These are phyloP conservation scores for Boletus hoseneyae DNA, from an alignment of 1,284 basidiomycete genomes.

Conservation along the genomic window DNA sequence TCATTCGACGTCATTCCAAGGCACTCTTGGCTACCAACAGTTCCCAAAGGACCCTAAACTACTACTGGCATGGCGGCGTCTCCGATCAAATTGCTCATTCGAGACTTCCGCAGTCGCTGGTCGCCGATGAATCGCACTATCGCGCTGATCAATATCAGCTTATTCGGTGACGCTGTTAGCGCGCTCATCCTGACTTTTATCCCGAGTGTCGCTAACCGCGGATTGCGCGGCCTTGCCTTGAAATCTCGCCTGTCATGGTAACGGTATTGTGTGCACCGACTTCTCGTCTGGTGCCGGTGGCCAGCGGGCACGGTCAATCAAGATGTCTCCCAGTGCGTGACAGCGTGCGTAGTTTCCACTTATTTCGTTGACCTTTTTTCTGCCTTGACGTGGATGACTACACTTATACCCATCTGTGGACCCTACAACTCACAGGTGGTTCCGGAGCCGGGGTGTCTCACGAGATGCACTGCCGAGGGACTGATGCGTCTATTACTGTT, in stretches of 20 bases:
- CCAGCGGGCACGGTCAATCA: not conserved
- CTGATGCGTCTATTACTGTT: constrained; percentile 70
- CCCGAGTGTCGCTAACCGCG: constrained; percentile 71
- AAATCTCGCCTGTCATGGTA: constrained; percentile 51
- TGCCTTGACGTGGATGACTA: constrained; percentile 66
- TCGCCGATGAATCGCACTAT: constrained; percentile 7
- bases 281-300: too few species aligned
- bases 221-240: constrained; percentile 65
- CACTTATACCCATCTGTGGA: too few species aligned
- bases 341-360: constrained; percentile 48
- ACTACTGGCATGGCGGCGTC: constrained; percentile 70
- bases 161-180: constrained; percentile 57
- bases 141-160: constrained; percentile 65
- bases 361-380: constrained; percentile 73
- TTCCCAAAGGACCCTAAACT: too few species aligned
- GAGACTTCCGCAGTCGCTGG: constrained; percentile 12
- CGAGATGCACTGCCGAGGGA: constrained; percentile 46
- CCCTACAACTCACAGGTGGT: too few species aligned
- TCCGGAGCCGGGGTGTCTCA: too few species aligned
- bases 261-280: too few species aligned
- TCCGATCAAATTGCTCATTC: constrained; percentile 69
- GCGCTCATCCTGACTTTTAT: constrained; percentile 74
- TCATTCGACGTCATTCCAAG: constrained; percentile 27
- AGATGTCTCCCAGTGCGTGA: not conserved
- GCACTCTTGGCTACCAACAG: constrained; percentile 57